A percentile compares a stretch with the other conserved stretches of the same genome.
Evolutionary conservation across 192 early-diverging fungal genomes (phyloP).

Genomic region (Mortierella antarctica): DNA sequence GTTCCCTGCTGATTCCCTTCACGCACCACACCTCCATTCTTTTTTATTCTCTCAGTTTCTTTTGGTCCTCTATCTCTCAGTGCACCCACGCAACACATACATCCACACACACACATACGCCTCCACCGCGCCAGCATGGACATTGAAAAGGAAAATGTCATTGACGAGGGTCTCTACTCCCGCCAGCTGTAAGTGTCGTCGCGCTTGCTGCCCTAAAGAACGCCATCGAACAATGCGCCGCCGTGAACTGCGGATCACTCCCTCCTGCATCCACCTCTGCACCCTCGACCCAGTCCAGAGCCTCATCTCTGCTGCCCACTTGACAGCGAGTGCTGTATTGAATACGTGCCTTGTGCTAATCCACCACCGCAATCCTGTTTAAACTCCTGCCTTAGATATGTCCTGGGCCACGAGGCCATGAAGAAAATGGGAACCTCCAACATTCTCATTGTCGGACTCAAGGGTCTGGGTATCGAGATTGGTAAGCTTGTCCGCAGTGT

Average conservation of each 20-base stretch:
- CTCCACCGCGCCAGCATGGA: constrained; percentile 42
- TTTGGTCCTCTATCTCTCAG: neutral
- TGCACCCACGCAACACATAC: neutral
- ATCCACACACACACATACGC: neutral
- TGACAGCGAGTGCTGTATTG: too few relatives aligned
- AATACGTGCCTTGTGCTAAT: too few relatives aligned
- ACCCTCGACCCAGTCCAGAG: neutral
- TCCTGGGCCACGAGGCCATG: constrained; percentile 96
- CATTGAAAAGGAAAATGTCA: constrained; percentile 61
- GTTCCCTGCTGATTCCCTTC: neutral
- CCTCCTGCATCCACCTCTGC: neutral
- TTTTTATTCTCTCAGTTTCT: neutral
- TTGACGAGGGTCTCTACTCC: constrained; percentile 98
- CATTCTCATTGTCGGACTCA: constrained; percentile 95
- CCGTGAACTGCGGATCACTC: constrained; percentile 36
- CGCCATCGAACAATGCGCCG: constrained; percentile 29
- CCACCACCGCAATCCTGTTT: neutral
- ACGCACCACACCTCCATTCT: neutral
- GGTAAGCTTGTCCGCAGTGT: constrained; percentile 63
- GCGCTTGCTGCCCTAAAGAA: constrained; percentile 32
- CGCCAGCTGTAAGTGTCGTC: constrained; percentile 91
- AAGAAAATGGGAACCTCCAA: constrained; percentile 96
- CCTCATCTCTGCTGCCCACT: neutral
- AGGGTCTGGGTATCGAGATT: constrained; percentile 97
- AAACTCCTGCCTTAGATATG: constrained; percentile 70